A percentile compares a stretch with the other conserved stretches of the same genome.
Evolutionary conservation across 2,329 filamentous ascomycete species (phyloP).

Genomic region (Hypoxylon sp.): DNA sequence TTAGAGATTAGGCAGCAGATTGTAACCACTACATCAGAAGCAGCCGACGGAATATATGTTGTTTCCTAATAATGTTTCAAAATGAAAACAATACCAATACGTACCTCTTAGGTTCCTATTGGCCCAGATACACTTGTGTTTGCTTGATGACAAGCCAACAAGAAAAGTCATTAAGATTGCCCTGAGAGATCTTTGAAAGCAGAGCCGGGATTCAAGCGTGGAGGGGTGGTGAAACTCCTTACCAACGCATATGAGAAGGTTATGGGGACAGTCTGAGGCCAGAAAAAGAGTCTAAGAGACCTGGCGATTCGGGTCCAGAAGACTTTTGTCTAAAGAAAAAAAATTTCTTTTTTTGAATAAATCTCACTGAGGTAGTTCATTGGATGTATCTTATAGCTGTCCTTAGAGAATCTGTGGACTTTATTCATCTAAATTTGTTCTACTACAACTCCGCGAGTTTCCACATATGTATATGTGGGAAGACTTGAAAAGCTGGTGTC

Average conservation of each 20-base stretch:
- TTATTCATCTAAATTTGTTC: too few relatives aligned
- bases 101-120: slow-evolving; percentile 58
- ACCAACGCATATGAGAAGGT: slow-evolving; percentile 58
- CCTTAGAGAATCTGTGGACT: too few relatives aligned
- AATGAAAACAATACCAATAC: slow-evolving; percentile 16
- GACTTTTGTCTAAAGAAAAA: slow-evolving; percentile 55
- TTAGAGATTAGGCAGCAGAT: slow-evolving; percentile 1
- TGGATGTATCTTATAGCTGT: too few relatives aligned
- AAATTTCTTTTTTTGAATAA: too few relatives aligned
- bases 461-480: too few relatives aligned
- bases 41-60: slow-evolving; percentile 56
- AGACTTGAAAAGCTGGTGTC: too few relatives aligned
- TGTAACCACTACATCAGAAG: slow-evolving; percentile 42
- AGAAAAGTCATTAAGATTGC: slow-evolving; percentile 4
- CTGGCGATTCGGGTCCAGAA: slow-evolving; percentile 57
- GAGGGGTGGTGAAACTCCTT: slow-evolving; percentile 3
- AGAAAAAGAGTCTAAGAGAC: slow-evolving; percentile 51
- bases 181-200: background rate
- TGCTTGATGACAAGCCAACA: background rate
- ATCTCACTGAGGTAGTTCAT: too few relatives aligned
- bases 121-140: slow-evolving; percentile 47
- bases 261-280: slow-evolving; percentile 60
- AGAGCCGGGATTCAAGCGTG: background rate
- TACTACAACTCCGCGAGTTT: too few relatives aligned
- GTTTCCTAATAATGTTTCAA: slow-evolving; percentile 25